A percentile compares a stretch with the other conserved stretches of the same genome.
phyloP scores from a whole-genome alignment of 164 flowering plant species.

The Vitis vinifera region DNA sequence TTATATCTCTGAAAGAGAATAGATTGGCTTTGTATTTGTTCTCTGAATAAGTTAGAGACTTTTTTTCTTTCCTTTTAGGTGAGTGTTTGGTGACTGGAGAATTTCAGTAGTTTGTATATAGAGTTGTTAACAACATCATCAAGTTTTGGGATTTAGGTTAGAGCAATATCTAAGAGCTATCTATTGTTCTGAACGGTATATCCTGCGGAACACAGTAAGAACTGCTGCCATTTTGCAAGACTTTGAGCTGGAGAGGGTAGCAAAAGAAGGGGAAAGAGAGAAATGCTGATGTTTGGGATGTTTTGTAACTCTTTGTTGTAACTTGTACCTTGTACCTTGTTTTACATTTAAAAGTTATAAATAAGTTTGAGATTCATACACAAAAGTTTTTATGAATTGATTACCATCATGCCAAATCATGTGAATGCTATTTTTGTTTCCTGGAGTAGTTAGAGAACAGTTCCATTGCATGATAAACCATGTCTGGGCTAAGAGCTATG shows the following conservation, averaged over 20 bases:
- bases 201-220: neutral
- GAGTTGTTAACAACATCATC: neutral
- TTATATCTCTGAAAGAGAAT: too few species aligned
- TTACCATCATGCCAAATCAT: too few species aligned
- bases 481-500: too few species aligned
- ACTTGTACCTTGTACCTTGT: neutral
- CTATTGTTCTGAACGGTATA: neutral
- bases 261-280: neutral
- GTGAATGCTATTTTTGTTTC: too few species aligned
- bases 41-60: too few species aligned
- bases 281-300: neutral
- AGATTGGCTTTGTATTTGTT: too few species aligned
- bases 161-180: neutral
- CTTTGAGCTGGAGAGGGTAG: neutral
- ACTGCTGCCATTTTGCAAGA: neutral
- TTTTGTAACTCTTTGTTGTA: conserved; percentile 4
- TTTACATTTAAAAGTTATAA: neutral
- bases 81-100: neutral
- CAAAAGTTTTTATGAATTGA: too few species aligned
- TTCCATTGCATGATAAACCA: too few species aligned
- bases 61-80: neutral
- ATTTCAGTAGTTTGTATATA: neutral
- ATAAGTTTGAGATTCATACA: neutral
- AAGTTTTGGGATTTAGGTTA: neutral
- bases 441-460: too few species aligned